A percentile compares a stretch with the other conserved stretches of the same genome.
Evolutionary conservation across 148 eudicot genomes (phyloP).

Genomic region (Vaccinium vitisidaea): DNA sequence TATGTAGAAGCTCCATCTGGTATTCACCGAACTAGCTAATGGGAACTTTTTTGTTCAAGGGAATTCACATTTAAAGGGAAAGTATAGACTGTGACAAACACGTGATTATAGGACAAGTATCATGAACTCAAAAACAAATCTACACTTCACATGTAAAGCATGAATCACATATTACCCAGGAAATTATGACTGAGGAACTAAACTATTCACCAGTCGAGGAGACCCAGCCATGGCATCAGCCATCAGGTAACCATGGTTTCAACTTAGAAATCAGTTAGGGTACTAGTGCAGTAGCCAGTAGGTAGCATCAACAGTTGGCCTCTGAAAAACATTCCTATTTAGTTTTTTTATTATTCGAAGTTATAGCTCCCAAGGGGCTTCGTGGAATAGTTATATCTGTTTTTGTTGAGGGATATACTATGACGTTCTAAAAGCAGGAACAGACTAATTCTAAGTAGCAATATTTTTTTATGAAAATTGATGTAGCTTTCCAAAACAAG

Average conservation of each 20-base stretch:
- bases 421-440: neutral
- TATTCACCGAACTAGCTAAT: neutral
- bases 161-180: neutral
- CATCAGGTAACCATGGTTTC: neutral
- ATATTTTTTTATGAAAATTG: neutral
- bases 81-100: neutral
- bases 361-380: neutral
- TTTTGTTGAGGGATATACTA: neutral
- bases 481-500: neutral
- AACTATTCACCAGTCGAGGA: neutral
- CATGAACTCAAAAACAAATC: neutral
- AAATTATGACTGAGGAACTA: neutral
- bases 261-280: neutral
- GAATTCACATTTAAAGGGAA: neutral
- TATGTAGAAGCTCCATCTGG: neutral
- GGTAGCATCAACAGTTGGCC: neutral
- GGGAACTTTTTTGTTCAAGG: neutral
- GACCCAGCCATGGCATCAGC: neutral
- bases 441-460: neutral
- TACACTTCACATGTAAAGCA: neutral
- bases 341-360: neutral
- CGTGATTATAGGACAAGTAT: neutral
- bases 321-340: neutral
- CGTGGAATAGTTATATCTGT: neutral
- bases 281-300: neutral